Conservation (phyloP, 768 basidiomycete species). For the Russula earlei region DNA sequence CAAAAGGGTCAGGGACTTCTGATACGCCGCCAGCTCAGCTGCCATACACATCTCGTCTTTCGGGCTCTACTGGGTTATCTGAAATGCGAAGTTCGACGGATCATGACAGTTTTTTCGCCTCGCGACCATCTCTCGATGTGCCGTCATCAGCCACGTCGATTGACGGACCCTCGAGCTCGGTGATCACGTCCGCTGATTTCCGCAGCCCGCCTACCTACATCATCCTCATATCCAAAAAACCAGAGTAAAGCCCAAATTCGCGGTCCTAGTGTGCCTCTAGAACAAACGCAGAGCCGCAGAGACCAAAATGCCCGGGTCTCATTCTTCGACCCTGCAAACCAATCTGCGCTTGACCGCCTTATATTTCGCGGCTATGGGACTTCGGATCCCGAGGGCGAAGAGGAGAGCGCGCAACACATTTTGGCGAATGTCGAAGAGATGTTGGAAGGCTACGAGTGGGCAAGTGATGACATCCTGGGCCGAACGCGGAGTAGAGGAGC, state of each 20-base stretch:
- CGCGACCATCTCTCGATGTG: slow-evolving; percentile 13
- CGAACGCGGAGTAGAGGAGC: slow-evolving; percentile 58
- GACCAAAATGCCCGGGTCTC: slow-evolving; percentile 69
- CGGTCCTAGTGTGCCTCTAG: slow-evolving; percentile 15
- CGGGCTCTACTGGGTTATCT: slow-evolving; percentile 12
- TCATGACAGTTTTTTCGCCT: slow-evolving; percentile 1
- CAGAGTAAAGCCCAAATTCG: neutral
- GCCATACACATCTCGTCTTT: slow-evolving; percentile 14
- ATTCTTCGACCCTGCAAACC: slow-evolving; percentile 74
- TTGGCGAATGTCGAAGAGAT: slow-evolving; percentile 94
- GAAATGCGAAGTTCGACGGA: neutral
- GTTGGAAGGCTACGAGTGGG: slow-evolving; percentile 98
- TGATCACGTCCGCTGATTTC: neutral
- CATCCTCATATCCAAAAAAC: neutral
- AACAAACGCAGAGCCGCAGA: slow-evolving; percentile 36
- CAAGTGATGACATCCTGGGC: slow-evolving; percentile 65
- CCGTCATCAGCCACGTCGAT: slow-evolving; percentile 14
- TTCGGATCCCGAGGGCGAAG: slow-evolving; percentile 33
- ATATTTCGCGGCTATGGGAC: slow-evolving; percentile 34
- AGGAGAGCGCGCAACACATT: slow-evolving; percentile 71
- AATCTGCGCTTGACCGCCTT: slow-evolving; percentile 61
- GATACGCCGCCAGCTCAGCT: neutral
- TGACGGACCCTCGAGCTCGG: neutral
- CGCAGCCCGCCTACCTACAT: slow-evolving; percentile 11
- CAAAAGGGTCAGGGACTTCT: neutral